Conservation (phyloP, 306 rosid species). For the Alnus rubra region DNA sequence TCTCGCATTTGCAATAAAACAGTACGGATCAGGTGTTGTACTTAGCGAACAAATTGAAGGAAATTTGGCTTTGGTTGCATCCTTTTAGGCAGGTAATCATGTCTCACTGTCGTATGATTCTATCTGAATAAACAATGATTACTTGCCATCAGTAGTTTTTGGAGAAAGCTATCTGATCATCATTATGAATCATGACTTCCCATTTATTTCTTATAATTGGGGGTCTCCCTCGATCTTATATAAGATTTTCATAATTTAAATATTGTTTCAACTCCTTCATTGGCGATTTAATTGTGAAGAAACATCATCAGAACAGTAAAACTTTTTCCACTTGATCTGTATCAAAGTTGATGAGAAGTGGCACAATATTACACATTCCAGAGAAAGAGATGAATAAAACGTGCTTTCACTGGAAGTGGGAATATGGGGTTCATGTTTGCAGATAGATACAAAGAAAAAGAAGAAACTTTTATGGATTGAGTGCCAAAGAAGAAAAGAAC, state of each 20-base stretch:
- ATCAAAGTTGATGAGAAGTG: background rate
- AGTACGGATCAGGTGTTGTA: background rate
- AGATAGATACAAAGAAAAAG: background rate
- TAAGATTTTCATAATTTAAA: background rate
- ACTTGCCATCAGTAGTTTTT: slow-evolving; percentile 8
- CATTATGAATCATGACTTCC: background rate
- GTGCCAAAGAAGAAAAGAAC: slow-evolving; percentile 23
- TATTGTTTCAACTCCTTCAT: too few species aligned
- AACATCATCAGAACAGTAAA: too few species aligned
- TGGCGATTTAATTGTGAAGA: too few species aligned
- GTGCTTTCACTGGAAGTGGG: background rate
- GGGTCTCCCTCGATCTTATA: background rate
- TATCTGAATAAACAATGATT: background rate
- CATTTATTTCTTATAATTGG: background rate
- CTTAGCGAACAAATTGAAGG: background rate
- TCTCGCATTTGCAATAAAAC: slow-evolving; percentile 2
- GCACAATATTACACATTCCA: background rate
- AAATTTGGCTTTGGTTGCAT: background rate
- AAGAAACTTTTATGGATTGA: slow-evolving; percentile 10
- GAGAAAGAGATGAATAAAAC: background rate
- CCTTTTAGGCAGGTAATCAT: background rate
- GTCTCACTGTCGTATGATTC: background rate
- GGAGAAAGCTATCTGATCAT: slow-evolving; percentile 1
- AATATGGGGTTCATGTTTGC: background rate
- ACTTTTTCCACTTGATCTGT: background rate